Evolutionary conservation across 225 moss, liverwort and hornwort species (phyloP).

Genomic region (Climacium dendroides): DNA sequence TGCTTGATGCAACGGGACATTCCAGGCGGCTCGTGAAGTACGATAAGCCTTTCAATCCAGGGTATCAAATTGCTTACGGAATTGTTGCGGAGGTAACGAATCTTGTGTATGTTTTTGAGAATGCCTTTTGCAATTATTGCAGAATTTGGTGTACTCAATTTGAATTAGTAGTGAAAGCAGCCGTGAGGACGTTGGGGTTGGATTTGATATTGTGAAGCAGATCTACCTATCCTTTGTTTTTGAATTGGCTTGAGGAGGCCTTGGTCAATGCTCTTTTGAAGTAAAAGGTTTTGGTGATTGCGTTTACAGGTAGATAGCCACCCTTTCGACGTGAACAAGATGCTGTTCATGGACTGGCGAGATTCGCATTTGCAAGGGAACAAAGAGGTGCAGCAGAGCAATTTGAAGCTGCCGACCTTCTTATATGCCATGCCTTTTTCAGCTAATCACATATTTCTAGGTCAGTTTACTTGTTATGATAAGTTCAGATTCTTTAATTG

Average conservation of each 20-base stretch:
- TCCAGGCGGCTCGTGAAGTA: slow-evolving; percentile 94
- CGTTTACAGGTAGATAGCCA: slow-evolving; percentile 74
- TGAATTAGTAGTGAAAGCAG: neutral
- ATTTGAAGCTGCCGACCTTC: slow-evolving; percentile 83
- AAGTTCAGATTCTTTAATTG: neutral
- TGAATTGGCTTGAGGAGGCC: neutral
- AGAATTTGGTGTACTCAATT: neutral
- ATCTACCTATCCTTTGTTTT: neutral
- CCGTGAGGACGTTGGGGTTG: neutral
- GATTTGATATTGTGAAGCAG: neutral
- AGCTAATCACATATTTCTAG: slow-evolving; percentile 79
- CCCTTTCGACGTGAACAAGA: slow-evolving; percentile 91
- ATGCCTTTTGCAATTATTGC: neutral
- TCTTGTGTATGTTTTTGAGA: neutral
- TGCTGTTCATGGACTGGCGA: slow-evolving; percentile 99
- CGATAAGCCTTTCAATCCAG: slow-evolving; percentile 94
- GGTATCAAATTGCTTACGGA: slow-evolving; percentile 95
- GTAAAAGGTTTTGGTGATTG: neutral
- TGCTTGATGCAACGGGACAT: slow-evolving; percentile 94
- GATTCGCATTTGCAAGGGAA: slow-evolving; percentile 72
- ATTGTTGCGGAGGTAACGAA: slow-evolving; percentile 77
- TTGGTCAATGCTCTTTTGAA: neutral
- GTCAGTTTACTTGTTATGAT: slow-evolving; percentile 23
- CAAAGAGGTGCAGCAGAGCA: slow-evolving; percentile 40
- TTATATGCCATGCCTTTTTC: slow-evolving; percentile 99